Conservation (phyloP, 2,329 filamentous ascomycete genomes). For the Colletotrichum sp. region DNA sequence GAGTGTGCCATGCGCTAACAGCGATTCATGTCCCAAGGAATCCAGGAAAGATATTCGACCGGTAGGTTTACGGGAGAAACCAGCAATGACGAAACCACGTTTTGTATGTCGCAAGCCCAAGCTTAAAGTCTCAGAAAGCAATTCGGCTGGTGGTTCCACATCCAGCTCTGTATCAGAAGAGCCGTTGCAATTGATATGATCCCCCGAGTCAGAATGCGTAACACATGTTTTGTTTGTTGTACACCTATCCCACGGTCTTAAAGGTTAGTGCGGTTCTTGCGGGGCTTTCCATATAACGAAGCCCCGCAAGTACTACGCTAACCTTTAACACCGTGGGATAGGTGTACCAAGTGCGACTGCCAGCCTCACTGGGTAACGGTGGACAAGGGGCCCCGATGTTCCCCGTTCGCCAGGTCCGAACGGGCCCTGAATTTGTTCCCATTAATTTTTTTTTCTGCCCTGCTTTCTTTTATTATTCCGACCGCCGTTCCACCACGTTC, state of each 20-base stretch:
- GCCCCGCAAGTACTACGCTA: too few species aligned
- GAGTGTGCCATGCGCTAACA: not conserved
- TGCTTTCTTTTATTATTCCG: constrained; percentile 1
- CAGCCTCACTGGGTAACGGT: constrained; percentile 1
- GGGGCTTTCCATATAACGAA: too few species aligned
- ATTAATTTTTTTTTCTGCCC: constrained; percentile 2
- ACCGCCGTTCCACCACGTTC: constrained; percentile 8
- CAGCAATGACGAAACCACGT: constrained; percentile 15
- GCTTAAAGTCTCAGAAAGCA: not conserved
- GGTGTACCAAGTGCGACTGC: not conserved
- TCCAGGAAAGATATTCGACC: constrained; percentile 18
- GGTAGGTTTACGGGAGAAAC: constrained; percentile 11
- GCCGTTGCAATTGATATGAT: not conserved
- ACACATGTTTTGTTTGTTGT: constrained; percentile 15
- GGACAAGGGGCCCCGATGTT: not conserved
- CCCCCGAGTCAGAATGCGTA: constrained; percentile 11
- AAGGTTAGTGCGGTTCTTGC: too few species aligned
- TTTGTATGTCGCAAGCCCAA: constrained; percentile 2
- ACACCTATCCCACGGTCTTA: too few species aligned
- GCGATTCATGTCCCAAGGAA: constrained; percentile 6
- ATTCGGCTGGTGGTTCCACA: not conserved
- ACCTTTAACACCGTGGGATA: too few species aligned
- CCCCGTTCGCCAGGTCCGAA: not conserved
- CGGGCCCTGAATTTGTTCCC: not conserved
- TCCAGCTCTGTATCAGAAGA: not conserved